Evolutionary conservation across 1,284 basidiomycete genomes (phyloP).

Genomic region (Grifola frondosa): DNA sequence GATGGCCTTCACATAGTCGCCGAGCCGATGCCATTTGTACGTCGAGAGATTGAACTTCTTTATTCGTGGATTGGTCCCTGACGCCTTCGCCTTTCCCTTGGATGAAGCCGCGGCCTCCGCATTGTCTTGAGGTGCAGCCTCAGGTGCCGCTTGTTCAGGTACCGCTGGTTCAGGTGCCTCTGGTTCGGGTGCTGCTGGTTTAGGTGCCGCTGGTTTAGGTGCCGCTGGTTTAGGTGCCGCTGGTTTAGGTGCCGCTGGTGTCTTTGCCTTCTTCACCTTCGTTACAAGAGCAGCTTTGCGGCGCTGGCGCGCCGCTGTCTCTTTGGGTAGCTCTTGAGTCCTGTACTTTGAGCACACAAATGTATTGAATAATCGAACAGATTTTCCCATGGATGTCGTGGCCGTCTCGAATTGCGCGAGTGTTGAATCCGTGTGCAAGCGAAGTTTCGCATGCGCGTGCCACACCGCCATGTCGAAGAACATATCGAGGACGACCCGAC

Average conservation of each 20-base stretch:
- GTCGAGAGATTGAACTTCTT: background rate
- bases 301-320: conserved; percentile 13
- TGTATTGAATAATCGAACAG: conserved; percentile 14
- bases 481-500: conserved; percentile 19
- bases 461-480: conserved; percentile 24
- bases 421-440: conserved; percentile 30
- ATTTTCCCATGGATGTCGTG: conserved; percentile 17
- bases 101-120: too few species aligned
- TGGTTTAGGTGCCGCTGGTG: too few species aligned
- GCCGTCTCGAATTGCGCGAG: conserved; percentile 19
- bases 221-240: too few species aligned
- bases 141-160: too few species aligned
- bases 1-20: conserved; percentile 31
- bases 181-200: too few species aligned
- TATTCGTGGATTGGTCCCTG: conserved; percentile 1
- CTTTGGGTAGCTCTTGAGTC: conserved; percentile 20
- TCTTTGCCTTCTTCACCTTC: background rate
- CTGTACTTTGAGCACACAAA: background rate
- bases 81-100: too few species aligned
- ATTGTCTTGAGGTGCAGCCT: too few species aligned
- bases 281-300: background rate
- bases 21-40: conserved; percentile 7
- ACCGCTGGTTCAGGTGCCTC: too few species aligned
- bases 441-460: conserved; percentile 36
- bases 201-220: too few species aligned